Evolutionary conservation across 495 filamentous ascomycete genomes (phyloP).

Genomic region (Penicillium argentinense): DNA sequence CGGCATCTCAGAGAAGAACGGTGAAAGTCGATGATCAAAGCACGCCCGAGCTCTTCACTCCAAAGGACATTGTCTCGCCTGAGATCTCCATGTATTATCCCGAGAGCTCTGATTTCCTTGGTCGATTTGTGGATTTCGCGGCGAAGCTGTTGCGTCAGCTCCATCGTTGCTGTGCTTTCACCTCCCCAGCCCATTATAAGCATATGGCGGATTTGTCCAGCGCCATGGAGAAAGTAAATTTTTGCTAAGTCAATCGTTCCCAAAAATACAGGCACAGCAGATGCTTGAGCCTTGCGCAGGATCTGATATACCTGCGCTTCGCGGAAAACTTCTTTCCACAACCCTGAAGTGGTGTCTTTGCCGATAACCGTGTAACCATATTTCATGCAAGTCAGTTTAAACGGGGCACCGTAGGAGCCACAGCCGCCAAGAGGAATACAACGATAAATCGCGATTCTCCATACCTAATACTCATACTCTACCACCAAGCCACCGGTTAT

Average conservation of each 20-base stretch:
- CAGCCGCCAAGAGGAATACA: conserved; percentile 21
- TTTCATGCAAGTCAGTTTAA: conserved; percentile 36
- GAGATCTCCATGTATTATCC: conserved; percentile 24
- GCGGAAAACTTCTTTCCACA: conserved; percentile 37
- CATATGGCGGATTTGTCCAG: conserved; percentile 45
- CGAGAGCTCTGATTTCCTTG: conserved; percentile 18
- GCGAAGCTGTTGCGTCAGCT: conserved; percentile 10
- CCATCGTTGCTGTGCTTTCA: conserved; percentile 16
- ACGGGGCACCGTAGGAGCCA: conserved; percentile 33
- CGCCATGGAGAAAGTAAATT: conserved; percentile 38
- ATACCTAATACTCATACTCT: too few species aligned
- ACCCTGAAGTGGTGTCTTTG: conserved; percentile 42
- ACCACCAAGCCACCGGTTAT: too few species aligned
- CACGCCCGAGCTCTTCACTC: conserved; percentile 28
- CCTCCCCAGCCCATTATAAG: conserved; percentile 50
- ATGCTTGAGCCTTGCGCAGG: conserved; percentile 37
- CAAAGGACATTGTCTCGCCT: conserved; percentile 29
- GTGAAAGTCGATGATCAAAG: conserved; percentile 37
- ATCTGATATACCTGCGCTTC: conserved; percentile 44
- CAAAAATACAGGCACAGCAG: conserved; percentile 43
- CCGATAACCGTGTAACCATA: conserved; percentile 49
- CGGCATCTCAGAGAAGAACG: conserved; percentile 18
- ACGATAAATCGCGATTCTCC: too few species aligned
- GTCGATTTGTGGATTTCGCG: conserved; percentile 14
- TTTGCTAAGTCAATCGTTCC: conserved; percentile 40